These are phyloP conservation scores for Leccinum incarnatum DNA, from an alignment of 768 basidiomycete species.

Conservation along the genomic window DNA sequence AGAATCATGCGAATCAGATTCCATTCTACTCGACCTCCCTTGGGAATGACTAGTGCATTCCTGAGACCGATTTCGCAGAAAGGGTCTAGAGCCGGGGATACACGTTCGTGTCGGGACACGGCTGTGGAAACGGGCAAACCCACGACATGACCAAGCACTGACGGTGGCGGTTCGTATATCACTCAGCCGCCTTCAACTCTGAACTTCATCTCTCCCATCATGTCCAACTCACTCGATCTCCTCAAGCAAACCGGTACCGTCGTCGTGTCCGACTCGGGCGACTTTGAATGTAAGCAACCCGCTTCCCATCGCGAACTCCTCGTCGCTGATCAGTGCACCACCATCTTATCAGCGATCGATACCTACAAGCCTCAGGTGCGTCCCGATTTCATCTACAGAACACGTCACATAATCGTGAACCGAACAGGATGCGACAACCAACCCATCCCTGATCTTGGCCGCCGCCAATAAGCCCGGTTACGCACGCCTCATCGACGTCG, in stretches of 20 bases:
- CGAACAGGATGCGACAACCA: constrained; percentile 91
- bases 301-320: constrained; percentile 13
- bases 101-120: constrained; percentile 13
- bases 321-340: constrained; percentile 18
- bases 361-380: constrained; percentile 90
- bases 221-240: constrained; percentile 77
- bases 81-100: constrained; percentile 7
- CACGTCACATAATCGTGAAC: constrained; percentile 10
- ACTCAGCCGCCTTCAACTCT: constrained; percentile 5
- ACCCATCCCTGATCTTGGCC: constrained; percentile 92
- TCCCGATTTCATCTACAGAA: constrained; percentile 14
- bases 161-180: constrained; percentile 21
- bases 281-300: constrained; percentile 70
- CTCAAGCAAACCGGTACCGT: constrained; percentile 93
- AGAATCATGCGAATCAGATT: no score
- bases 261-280: constrained; percentile 97
- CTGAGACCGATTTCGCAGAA: neutral
- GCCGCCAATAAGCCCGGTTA: constrained; percentile 92
- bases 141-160: constrained; percentile 16
- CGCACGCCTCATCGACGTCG: constrained; percentile 71
- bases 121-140: constrained; percentile 17
- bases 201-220: constrained; percentile 38
- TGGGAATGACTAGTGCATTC: neutral
- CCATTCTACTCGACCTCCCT: neutral
- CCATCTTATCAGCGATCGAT: constrained; percentile 71